Evolutionary conservation across 306 rosid genomes (phyloP).

Genomic region (Pachyrhizus erosus): DNA sequence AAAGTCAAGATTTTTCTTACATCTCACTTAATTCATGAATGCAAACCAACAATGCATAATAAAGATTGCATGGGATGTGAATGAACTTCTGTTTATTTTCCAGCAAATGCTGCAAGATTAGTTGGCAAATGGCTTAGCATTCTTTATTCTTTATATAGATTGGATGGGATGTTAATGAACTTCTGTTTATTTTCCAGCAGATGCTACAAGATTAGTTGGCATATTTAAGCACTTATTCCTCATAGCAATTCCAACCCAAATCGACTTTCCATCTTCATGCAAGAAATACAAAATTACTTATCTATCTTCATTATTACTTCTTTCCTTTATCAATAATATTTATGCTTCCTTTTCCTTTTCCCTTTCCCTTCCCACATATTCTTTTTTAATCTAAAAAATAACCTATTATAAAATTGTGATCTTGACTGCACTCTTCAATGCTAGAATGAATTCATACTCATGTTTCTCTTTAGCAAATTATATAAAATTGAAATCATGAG

Average conservation of each 20-base stretch:
- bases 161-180: too few relatives aligned
- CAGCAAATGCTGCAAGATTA: neutral
- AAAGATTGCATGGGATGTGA: too few relatives aligned
- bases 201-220: neutral
- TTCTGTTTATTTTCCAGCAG: neutral
- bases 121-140: neutral
- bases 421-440: too few relatives aligned
- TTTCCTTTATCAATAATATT: neutral
- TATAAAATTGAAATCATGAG: too few relatives aligned
- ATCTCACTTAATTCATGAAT: neutral
- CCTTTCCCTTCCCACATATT: neutral
- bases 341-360: neutral
- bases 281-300: neutral
- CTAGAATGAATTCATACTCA: too few relatives aligned
- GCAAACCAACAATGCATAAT: neutral
- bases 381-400: too few relatives aligned
- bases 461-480: too few relatives aligned
- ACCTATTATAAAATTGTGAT: too few relatives aligned
- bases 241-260: constrained; percentile 7
- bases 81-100: too few relatives aligned
- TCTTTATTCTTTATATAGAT: neutral
- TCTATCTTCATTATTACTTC: neutral
- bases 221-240: neutral
- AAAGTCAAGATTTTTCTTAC: neutral
- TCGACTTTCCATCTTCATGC: neutral